Base-by-base conservation (phyloP, 2,329 filamentous ascomycete genomes). In the Trichoderma sp. region DNA sequence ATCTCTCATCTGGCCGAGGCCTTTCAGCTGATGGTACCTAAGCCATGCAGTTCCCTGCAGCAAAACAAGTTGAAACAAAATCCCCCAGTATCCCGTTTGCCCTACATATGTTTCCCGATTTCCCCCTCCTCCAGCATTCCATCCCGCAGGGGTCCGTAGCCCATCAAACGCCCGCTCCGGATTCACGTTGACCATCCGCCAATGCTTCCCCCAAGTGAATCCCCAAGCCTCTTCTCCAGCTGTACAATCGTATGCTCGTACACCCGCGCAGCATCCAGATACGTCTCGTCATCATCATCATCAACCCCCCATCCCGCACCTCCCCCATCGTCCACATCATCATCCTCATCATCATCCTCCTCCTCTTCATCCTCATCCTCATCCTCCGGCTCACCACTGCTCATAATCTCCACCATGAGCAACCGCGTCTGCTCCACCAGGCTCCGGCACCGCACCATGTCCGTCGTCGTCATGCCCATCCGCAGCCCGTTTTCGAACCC, bases 381-480 rank as follows among this genome's bases (percentile, higher is more conserved):
- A 14, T 79, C 79, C 10, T 83, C 78, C 1, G 79, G 79, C n/a
- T 66, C 58, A 0, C 65, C 67, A 24, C 68, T 81, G 67, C 83
- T 85, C 80, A 92, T 83, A 17, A 88, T 83, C 66, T 91, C 87
- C 1, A 92, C 85, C 65, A 94, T 86, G 5, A 86, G 76, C 7
- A 92, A 78, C 28, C 93, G 83, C 17, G 90, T 91, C 69, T 89
- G 85, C 73, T 96, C 91, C 0, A 93, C 90, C 34, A 96, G 79
- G 72, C 91, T 91, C 73, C 91, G 90, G 68, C 93, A 90, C 47
- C 94, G 85, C 7, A 98, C 92, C 82, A 95, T 96, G 75, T 97
- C 92, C 0, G 91, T 94, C 19, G 78, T 81, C 1, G 88, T 92
- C 80, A 91, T 89, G 0, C 91, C 89, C 0, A 88, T 86, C 0